Evolutionary conservation across 257 asterid genomes (phyloP), one percentile per base, ranked within the genome.

Genomic region (Ilex asprella): DNA sequence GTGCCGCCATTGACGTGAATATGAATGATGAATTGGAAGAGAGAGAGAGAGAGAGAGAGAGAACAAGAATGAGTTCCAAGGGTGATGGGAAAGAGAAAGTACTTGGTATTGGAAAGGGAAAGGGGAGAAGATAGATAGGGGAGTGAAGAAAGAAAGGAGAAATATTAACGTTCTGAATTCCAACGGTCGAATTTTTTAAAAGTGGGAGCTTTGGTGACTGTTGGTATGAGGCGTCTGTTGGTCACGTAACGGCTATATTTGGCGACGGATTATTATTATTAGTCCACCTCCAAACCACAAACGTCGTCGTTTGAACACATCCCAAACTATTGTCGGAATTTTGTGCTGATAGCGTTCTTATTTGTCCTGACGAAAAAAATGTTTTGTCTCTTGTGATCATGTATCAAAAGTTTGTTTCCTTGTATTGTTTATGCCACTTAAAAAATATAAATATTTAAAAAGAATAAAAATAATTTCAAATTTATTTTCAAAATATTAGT

Each of bases 161-260:
- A 21, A 39, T n/a, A 63, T 68, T 7, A 73, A 63, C 63, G 78
- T 63, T 58, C 53, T 21, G 67, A 50, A 53, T 15, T 30, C 56
- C 39, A 73, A 73, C 78, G 78, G 78, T 73, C 78, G 71, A 64
- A 59, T 43, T 62, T 52, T 73, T 73, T 31, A 15, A 68, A 73
- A 58, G 55, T 60, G 35, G 69, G 64, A 43, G 78, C 62, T 8
- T 35, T 61, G 58, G 13, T 47, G 58, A 39, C 31, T 58, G 55
- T 16, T 62, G 74, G 60, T 58, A 73, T 69, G 78, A 73, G 63
- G n/a, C 10, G 60, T 15, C 67, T 74, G 74, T 35, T 66, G 27
- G 27, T 21, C 27, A 21, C 27, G 39, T 65, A 80, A 80, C 86
- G 86, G 86, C 82, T 77, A 80, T 76, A 46, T 63, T 54, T 15